Evolutionary conservation across 2,329 filamentous ascomycete genomes (phyloP), one percentile per base, ranked within the genome.

Genomic region (Mariannaea sp.): DNA sequence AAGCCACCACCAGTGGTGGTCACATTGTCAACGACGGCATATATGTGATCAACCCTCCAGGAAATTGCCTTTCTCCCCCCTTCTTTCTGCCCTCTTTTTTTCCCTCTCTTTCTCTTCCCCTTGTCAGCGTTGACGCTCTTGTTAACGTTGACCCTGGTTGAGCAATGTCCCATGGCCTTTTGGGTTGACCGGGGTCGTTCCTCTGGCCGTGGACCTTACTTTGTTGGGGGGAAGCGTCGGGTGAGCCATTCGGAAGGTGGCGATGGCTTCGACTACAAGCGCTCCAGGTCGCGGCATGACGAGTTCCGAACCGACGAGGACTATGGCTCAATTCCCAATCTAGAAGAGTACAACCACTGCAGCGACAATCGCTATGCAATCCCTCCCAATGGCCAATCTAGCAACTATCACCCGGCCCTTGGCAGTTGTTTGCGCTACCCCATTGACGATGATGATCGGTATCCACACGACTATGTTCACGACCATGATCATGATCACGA

Each of bases 151-250:
- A 61, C 35, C 24, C 36, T 42, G 44, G 30, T 39, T 61, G 59
- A 71, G 70, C 65, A 69, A n/a, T 74, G 71, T 69, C 69, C 71
- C 61, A 75, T 71, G 71, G 69, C 66, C 65, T 75, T 69, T 66
- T 73, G 69, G 74, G 70, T 68, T 60, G 67, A 70, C 66, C 59
- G 68, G 56, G 65, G 59, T 62, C 61, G 59, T 57, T 59, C 59
- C 57, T 45, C 60, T 35, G 56, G 51, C 50, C 57, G 52, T 49
- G 60, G 51, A 45, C 66, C 64, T 29, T 70, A 72, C 57, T 51
- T 69, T 54, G 64, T 66, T 20, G 69, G 65, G 53, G 74, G 70
- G 53, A 77, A 77, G 65, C 72, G 74, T 42, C 70, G 72, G 24
- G 68, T 72, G 49, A 72, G 69, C 60, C 62, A 71, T 42, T 65